phyloP scores from a whole-genome alignment of 2,329 filamentous ascomycete genomes.

The Alternaria longipes region DNA sequence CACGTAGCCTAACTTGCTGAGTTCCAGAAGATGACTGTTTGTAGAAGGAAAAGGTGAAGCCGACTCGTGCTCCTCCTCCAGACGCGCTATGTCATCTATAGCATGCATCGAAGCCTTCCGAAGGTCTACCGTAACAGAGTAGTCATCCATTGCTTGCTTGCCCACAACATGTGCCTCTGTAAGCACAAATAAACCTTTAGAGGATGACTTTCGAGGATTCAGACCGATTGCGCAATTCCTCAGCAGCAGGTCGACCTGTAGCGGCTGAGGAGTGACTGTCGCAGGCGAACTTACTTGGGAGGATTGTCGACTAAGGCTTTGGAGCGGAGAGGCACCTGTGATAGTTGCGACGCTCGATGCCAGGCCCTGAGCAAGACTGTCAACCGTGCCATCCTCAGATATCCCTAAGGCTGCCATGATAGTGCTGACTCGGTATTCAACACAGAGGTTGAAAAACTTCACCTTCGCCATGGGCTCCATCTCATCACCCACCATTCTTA shows the following conservation, averaged over 20 bases:
- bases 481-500: slow-evolving; percentile 90
- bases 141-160: slow-evolving; percentile 70
- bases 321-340: slow-evolving; percentile 68
- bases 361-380: slow-evolving; percentile 78
- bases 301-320: slow-evolving; percentile 45
- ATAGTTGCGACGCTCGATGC: slow-evolving; percentile 82
- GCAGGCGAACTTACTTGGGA: slow-evolving; percentile 38
- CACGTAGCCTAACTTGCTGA: slow-evolving; percentile 77
- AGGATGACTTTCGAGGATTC: slow-evolving; percentile 77
- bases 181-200: slow-evolving; percentile 81
- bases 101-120: slow-evolving; percentile 84
- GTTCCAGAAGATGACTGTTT: slow-evolving; percentile 57
- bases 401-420: slow-evolving; percentile 81
- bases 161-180: slow-evolving; percentile 79
- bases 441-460: slow-evolving; percentile 81
- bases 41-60: slow-evolving; percentile 25
- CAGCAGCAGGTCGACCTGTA: slow-evolving; percentile 77
- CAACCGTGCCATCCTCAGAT: slow-evolving; percentile 65
- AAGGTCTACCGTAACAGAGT: slow-evolving; percentile 72
- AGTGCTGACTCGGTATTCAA: slow-evolving; percentile 90
- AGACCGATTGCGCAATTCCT: slow-evolving; percentile 84
- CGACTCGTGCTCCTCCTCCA: slow-evolving; percentile 39
- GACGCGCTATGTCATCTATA: slow-evolving; percentile 74
- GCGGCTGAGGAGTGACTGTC: slow-evolving; percentile 42
- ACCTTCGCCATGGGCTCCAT: slow-evolving; percentile 90